Evolutionary conservation across 306 rosid genomes (phyloP).

Genomic region (Gleditsia sinensis): DNA sequence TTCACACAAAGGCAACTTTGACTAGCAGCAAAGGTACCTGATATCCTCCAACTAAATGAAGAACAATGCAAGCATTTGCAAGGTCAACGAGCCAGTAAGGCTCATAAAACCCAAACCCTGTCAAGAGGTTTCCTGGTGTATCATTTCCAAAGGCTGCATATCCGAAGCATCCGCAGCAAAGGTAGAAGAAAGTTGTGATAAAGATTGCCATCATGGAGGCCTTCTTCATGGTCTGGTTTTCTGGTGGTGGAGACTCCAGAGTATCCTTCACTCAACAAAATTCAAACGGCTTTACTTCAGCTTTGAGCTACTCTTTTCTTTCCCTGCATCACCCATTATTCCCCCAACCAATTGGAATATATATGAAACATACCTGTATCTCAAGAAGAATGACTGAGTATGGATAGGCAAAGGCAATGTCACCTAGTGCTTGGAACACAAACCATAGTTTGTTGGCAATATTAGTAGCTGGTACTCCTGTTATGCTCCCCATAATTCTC

Average conservation of each 20-base stretch:
- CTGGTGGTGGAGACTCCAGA: no score
- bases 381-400: slow-evolving; percentile 69
- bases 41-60: slow-evolving; percentile 84
- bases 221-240: no score
- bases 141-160: slow-evolving; percentile 80
- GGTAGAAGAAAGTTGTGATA: slow-evolving; percentile 79
- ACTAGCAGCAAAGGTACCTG: slow-evolving; percentile 60
- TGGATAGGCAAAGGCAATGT: slow-evolving; percentile 78
- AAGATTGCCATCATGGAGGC: slow-evolving; percentile 60
- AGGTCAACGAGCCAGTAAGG: slow-evolving; percentile 79
- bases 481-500: slow-evolving; percentile 58
- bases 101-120: slow-evolving; percentile 74
- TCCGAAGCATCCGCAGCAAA: slow-evolving; percentile 86
- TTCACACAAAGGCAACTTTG: no score
- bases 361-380: slow-evolving; percentile 60
- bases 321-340: no score
- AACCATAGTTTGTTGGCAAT: slow-evolving; percentile 57
- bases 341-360: background rate
- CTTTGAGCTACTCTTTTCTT: background rate
- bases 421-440: slow-evolving; percentile 76
- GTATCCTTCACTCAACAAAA: no score
- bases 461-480: slow-evolving; percentile 54
- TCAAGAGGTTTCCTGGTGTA: slow-evolving; percentile 82
- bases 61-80: slow-evolving; percentile 73
- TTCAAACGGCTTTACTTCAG: slow-evolving; percentile 15